Conservation (phyloP, 2,329 filamentous ascomycete species). For the Alternaria postmessia region DNA sequence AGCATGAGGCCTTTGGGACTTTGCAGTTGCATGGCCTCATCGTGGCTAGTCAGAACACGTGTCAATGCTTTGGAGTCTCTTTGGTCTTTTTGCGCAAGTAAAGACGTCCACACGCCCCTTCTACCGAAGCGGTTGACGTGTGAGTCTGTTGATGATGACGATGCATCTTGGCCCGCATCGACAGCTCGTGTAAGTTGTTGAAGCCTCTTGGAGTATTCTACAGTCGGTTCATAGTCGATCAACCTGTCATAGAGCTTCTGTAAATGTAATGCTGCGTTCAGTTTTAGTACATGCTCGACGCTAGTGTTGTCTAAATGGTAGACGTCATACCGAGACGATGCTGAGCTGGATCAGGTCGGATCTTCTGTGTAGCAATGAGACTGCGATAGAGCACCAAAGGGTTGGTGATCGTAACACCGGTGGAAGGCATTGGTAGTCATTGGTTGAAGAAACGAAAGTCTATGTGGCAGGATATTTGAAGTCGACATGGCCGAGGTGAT, state of each 20-base stretch:
- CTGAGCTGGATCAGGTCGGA: conserved; percentile 74
- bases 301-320: conserved; percentile 36
- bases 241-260: conserved; percentile 78
- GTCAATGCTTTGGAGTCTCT: conserved; percentile 68
- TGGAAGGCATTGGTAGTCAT: conserved; percentile 47
- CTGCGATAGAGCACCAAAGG: conserved; percentile 79
- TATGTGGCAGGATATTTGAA: conserved; percentile 16
- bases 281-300: conserved; percentile 20
- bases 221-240: conserved; percentile 78
- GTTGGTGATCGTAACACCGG: conserved; percentile 64
- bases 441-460: conserved; percentile 15
- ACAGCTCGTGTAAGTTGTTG: conserved; percentile 64
- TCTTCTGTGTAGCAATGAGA: conserved; percentile 71
- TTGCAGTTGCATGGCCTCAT: conserved; percentile 74
- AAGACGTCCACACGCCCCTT: conserved; percentile 63
- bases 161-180: conserved; percentile 31
- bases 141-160: conserved; percentile 44
- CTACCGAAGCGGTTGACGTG: conserved; percentile 35
- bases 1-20: conserved; percentile 79
- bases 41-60: conserved; percentile 72
- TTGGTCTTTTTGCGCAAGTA: conserved; percentile 64
- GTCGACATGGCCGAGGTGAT: conserved; percentile 32
- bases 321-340: conserved; percentile 65
- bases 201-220: conserved; percentile 73
- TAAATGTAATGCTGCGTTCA: conserved; percentile 70